A percentile compares a stretch with the other conserved stretches of the same genome.
These are phyloP conservation scores for Ophiostoma novo-ulmi DNA, from an alignment of 2,329 filamentous ascomycete species.

Conservation along the genomic window DNA sequence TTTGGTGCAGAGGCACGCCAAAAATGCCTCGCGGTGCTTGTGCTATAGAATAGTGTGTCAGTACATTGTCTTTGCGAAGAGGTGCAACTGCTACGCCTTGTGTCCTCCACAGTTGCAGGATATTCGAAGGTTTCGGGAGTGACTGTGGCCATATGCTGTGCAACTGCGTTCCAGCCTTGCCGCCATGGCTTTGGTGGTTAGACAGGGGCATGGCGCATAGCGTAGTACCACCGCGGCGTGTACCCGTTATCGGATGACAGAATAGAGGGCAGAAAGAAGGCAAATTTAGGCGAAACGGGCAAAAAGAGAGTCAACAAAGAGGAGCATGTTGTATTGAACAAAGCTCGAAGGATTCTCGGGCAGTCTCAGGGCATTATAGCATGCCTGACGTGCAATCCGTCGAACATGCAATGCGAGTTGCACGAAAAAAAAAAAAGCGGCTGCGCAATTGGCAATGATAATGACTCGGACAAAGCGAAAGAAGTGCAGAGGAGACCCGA, in stretches of 20 bases:
- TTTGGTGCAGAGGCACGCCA: constrained; percentile 84
- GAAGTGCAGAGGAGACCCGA: not conserved
- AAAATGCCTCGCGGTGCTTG: constrained; percentile 71
- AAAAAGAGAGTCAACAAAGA: not conserved
- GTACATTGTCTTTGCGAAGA: not conserved
- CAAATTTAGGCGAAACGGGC: not conserved
- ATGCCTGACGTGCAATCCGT: not conserved
- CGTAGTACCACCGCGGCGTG: constrained; percentile 16
- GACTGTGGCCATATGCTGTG: constrained; percentile 21
- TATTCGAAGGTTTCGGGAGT: constrained; percentile 25
- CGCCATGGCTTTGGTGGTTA: constrained; percentile 2
- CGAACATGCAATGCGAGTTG: not conserved
- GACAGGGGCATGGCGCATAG: constrained; percentile 21
- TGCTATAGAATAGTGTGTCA: constrained; percentile 35
- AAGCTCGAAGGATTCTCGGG: not conserved
- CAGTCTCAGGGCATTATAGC: not conserved
- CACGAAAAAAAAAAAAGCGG: not conserved
- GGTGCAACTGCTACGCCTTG: not conserved
- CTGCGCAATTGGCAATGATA: not conserved
- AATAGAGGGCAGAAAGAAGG: constrained; percentile 3
- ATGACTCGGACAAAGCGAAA: not conserved
- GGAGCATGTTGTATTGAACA: not conserved
- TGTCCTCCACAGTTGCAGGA: constrained; percentile 6
- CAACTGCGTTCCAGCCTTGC: constrained; percentile 22
- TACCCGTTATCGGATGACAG: constrained; percentile 10